Base-by-base conservation (phyloP, 1,284 basidiomycete genomes). In the Chondrostereum purpureum region DNA sequence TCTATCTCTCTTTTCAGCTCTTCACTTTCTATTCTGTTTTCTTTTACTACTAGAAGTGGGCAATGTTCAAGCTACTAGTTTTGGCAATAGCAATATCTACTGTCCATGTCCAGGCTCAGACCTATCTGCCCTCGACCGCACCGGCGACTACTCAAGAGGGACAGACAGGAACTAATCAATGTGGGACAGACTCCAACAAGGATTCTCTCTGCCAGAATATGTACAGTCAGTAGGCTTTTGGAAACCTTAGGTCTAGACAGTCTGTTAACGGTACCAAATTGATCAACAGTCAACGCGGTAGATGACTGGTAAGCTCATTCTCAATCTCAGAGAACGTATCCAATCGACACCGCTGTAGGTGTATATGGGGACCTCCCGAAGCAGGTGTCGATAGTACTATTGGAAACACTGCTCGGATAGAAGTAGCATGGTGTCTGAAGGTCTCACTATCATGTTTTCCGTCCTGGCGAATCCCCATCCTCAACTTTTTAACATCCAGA, bases 341-440 rank as follows among this genome's bases (percentile, higher is more conserved):
- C n/a, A n/a, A n/a, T n/a, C n/a, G n/a, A n/a, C n/a, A n/a, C n/a
- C n/a, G n/a, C n/a, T n/a, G n/a, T n/a, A n/a, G n/a, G n/a, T 70
- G 69, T 48, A 50, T 71, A 11, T 71, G 60, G 54, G 77, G 71
- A 2, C 82, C 82, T 34, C 75, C 79, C 3, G 53, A 69, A 17
- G 69, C 82, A 55, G 73, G 79, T 46, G 55, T 80, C 48, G 57
- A 67, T 60, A 66, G 75, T 33, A 61, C 59, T 31, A 77, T 82
- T 48, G 77, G 73, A 33, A 68, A 80, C 57, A 77, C 72, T 50
- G 43, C 84, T 73, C 75, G 74, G 43, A 69, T 79, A 45, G 75
- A 80, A 55, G 80, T 87, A 39, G 66, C 84, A 24, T 88, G 80
- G 78, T 89, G 86, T 58, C 68, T 69, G 22, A 75, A 81, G 67